Percentiles rank a stretch among this genome's conserved stretches.
Conservation (phyloP, 2,329 filamentous ascomycete species). For the Alternaria postmessia region DNA sequence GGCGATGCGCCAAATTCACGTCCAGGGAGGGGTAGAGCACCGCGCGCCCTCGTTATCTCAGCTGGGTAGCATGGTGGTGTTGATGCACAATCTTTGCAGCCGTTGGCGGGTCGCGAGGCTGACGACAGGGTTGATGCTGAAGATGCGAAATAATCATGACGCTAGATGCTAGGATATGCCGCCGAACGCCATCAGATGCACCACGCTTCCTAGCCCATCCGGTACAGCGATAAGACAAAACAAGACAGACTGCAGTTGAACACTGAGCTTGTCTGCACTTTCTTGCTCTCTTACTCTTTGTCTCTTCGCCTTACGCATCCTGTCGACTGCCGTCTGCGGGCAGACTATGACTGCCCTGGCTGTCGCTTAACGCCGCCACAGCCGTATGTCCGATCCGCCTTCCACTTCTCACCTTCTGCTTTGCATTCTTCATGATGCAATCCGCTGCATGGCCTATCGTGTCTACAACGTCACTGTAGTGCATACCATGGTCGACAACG, state of each 20-base stretch:
- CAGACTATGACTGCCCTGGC: background rate
- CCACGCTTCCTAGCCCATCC: background rate
- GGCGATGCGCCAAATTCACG: background rate
- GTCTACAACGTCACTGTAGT: background rate
- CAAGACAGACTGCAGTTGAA: background rate
- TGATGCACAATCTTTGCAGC: constrained; percentile 2
- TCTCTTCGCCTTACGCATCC: background rate
- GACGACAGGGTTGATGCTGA: constrained; percentile 13
- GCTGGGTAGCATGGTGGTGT: background rate
- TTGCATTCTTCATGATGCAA: background rate
- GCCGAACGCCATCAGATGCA: background rate
- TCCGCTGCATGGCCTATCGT: background rate
- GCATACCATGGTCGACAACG: background rate
- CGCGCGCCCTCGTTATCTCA: background rate
- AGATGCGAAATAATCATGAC: constrained; percentile 5
- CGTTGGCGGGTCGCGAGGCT: constrained; percentile 8
- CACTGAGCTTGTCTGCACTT: background rate
- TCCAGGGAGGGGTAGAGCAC: constrained; percentile 1
- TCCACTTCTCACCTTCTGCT: background rate
- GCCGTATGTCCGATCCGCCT: background rate
- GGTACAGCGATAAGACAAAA: background rate
- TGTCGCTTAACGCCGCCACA: constrained; percentile 7
- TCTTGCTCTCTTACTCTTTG: background rate
- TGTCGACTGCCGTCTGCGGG: background rate
- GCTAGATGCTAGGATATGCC: background rate